phyloP scores from a whole-genome alignment of 129 eudicot species.

The Dittrichia graveolens region DNA sequence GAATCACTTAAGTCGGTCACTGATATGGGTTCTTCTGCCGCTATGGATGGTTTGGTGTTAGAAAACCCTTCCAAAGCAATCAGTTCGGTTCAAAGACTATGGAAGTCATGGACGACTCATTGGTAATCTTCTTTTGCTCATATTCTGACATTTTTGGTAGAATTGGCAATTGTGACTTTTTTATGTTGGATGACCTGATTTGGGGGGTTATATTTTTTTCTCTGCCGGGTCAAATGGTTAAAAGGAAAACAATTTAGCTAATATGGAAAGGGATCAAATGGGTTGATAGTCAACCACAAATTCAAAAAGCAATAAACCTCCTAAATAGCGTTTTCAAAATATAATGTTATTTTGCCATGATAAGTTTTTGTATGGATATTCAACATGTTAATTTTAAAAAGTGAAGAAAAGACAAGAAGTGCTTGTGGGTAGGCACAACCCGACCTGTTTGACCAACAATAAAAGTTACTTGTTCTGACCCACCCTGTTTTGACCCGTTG shows the following conservation, averaged over 20 bases:
- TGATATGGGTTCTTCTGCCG: conserved; percentile 58
- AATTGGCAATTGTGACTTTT: neutral
- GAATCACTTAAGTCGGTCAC: conserved; percentile 78
- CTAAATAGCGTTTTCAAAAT: no score
- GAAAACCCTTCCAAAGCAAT: conserved; percentile 32
- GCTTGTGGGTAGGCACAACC: neutral
- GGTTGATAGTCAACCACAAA: neutral
- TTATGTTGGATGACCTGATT: neutral
- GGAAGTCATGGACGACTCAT: conserved; percentile 42
- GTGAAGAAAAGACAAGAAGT: neutral
- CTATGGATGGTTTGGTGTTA: conserved; percentile 33
- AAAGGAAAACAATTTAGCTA: neutral
- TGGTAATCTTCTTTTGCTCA: conserved; percentile 39
- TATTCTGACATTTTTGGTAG: neutral
- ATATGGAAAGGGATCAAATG: neutral
- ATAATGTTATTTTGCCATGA: no score
- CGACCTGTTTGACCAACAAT: neutral
- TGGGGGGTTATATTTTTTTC: neutral
- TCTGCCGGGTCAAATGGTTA: neutral
- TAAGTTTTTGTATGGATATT: neutral
- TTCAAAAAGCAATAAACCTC: neutral
- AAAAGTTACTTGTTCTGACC: neutral
- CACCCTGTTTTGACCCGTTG: neutral
- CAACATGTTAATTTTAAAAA: neutral
- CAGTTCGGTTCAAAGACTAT: conserved; percentile 43